Evolutionary conservation across 495 filamentous ascomycete species (phyloP), one percentile per base, ranked within the genome.

Genomic region (Tuber magnatum): DNA sequence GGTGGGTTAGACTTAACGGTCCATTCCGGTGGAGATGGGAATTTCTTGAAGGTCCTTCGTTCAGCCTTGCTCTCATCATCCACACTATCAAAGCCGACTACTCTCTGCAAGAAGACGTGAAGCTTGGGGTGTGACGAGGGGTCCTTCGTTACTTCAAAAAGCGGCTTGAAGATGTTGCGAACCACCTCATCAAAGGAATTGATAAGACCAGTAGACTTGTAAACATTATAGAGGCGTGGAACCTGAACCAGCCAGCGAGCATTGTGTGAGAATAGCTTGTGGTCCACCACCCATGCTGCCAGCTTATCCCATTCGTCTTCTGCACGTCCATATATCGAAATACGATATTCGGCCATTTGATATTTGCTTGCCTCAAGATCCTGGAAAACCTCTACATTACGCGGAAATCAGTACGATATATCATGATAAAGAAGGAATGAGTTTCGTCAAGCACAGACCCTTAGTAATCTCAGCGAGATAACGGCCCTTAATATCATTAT

Each of bases 301-400:
- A 99, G 89, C 81, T 97, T 99, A 83, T 98, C 94, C 95, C 95
- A 99, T 83, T 99, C 95, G 76, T 97, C 91, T 41, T 95, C 85
- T 9, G 92, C 90, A 83, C 92, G 91, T 72, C 95, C 95, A 82
- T 99, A 98, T 75, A 99, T 94, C 20, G 93, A 97, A 73, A 99
- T 95, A 28, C 95, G 92, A 93, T 96, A 99, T 86, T 99, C 95
- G 9, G 94, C 96, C 92, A 99, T 97, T 84, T 99, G 95, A 81
- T 99, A 98, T 83, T 99, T 99, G 88, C 94, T 97, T 44, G 94
- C 94, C 83, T 99, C 95, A 32, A 99, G 85, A 85, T 99, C 95
- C n/a, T 93, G 89, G 41, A 99, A 97, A 56, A 99, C 95, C 83
- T 99, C 95, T 81, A n/a, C 28, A 56, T 16, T 72, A 42, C 71